phyloP scores from a whole-genome alignment of 163 green algal species.

The Scenedesmus sp. region DNA sequence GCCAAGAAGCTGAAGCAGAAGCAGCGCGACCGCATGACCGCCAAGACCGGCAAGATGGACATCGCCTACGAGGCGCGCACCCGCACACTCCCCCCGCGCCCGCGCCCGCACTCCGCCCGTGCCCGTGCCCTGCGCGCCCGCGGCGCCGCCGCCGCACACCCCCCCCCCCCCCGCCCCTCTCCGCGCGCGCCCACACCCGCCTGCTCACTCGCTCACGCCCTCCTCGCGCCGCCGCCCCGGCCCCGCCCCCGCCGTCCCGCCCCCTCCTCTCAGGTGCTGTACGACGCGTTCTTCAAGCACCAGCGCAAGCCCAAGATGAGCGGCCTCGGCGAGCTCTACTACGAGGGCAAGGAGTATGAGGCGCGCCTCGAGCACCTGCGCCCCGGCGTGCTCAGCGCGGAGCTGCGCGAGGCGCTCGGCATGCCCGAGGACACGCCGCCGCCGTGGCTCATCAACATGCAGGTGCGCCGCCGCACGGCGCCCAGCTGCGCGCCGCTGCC shows the following conservation, averaged over 20 bases:
- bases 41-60: constrained; percentile 97
- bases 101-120: not conserved
- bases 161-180: too few relatives aligned
- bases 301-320: constrained; percentile 94
- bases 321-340: constrained; percentile 94
- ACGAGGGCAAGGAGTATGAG: constrained; percentile 99
- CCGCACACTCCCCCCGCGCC: too few relatives aligned
- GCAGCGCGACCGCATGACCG: constrained; percentile 89
- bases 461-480: constrained; percentile 11
- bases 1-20: constrained; percentile 97
- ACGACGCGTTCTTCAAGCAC: constrained; percentile 99
- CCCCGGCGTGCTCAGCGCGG: constrained; percentile 78
- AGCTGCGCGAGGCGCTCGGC: constrained; percentile 87
- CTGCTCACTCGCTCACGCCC: too few relatives aligned
- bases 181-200: too few relatives aligned
- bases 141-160: too few relatives aligned
- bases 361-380: constrained; percentile 54
- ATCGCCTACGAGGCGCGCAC: constrained; percentile 94
- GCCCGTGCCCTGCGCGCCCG: not conserved
- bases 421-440: constrained; percentile 83
- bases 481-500: too few relatives aligned
- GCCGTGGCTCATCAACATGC: constrained; percentile 99
- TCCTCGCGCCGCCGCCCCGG: not conserved
- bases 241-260: too few relatives aligned
- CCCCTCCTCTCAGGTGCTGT: constrained; percentile 91